Evolutionary conservation across 257 asterid genomes (phyloP).

Genomic region (Thymus mandschuricus): DNA sequence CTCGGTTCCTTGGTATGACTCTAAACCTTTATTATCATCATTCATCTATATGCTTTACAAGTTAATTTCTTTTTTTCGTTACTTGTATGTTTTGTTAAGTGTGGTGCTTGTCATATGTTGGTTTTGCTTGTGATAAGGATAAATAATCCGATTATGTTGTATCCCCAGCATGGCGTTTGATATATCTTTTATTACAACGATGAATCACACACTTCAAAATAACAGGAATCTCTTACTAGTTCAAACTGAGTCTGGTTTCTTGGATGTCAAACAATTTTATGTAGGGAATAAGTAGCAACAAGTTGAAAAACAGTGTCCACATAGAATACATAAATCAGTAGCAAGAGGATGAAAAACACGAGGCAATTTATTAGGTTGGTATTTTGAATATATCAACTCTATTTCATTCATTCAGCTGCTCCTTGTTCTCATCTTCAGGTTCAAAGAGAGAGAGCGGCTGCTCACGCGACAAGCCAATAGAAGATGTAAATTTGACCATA

Average conservation of each 20-base stretch:
- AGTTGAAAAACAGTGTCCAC: neutral
- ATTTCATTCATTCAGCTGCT: neutral
- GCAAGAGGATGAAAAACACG: neutral
- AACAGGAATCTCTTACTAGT: neutral
- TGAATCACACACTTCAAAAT: neutral
- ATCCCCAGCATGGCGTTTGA: neutral
- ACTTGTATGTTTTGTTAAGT: neutral
- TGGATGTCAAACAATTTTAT: neutral
- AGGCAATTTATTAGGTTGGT: neutral
- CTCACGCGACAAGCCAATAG: neutral
- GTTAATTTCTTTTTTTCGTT: neutral
- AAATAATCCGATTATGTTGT: neutral
- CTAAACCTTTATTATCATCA: neutral
- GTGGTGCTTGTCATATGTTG: neutral
- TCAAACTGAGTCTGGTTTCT: neutral
- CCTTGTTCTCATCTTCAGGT: slow-evolving; percentile 17
- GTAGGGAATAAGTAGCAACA: too few relatives aligned
- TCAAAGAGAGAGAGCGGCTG: slow-evolving; percentile 10
- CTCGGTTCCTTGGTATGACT: neutral
- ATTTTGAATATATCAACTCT: slow-evolving; percentile 2
- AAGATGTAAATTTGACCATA: neutral
- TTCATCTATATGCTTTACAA: neutral
- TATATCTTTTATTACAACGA: neutral
- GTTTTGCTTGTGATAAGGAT: neutral
- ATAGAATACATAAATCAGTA: neutral